Evolutionary conservation across 176 grass and related monocot genomes (phyloP), one percentile per base, ranked within the genome.

Genomic region (Rhynchospora pubera): DNA sequence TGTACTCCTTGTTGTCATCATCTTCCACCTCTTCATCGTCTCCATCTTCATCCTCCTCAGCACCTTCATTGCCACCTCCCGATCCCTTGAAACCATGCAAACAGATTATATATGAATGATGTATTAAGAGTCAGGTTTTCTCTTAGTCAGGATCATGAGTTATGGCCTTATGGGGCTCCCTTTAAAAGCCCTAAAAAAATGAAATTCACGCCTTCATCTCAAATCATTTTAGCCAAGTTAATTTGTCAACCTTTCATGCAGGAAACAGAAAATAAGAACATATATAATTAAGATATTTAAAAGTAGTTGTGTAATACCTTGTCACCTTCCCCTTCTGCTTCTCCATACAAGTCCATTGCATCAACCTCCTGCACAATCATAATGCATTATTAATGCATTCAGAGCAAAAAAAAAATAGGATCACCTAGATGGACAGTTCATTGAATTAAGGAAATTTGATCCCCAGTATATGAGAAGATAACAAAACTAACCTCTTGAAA

Each of bases 401-500:
- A 79, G 16, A 11, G 57, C 0, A 0, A 28, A 28, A 28, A 63
- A 67, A 47, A 55, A 57, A 70, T 19, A 15, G 34, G 7, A 51
- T 14, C 1, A 30, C 47, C 71, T 75, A 23, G 11, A 53, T 53
- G 21, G 47, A 15, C 47, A 75, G 26, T 53, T 75, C 22, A 26
- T 15, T 42, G 9, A 79, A 57, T 46, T 46, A 42, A 79, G 45
- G 21, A 46, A 56, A 76, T 46, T 84, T 48, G 15, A 56, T 22
- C 11, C 26, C 12, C 14, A 78, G 9, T 30, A 68, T 47, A 71
- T 65, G 1, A 48, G 23, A 85, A 53, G 44, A 67, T 57, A 28
- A 28, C 5, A 56, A 60, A 77, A 83, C 87, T 34, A 32, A 86
- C 87, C 62, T 79, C 83, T 28, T 89, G 81, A 6, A 89, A 83